Evolutionary conservation across 208 protist genomes (phyloP).

Genomic region (Trypanosoma vivax): DNA sequence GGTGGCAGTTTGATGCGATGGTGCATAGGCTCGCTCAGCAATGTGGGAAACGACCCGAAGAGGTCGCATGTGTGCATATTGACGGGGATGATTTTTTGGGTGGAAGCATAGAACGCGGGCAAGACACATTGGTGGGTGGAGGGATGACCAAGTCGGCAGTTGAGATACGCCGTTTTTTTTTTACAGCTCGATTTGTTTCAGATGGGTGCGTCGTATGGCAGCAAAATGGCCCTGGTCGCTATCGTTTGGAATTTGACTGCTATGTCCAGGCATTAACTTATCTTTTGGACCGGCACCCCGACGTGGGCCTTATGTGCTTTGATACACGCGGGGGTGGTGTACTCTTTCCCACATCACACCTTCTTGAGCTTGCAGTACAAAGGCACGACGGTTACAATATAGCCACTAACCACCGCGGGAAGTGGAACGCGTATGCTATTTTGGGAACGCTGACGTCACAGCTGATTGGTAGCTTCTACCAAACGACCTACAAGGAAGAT

Average conservation of each 20-base stretch:
- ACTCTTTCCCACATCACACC: slow-evolving; percentile 41
- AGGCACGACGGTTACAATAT: slow-evolving; percentile 68
- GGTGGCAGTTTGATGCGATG: slow-evolving; percentile 80
- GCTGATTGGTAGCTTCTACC: slow-evolving; percentile 68
- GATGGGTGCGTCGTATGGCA: slow-evolving; percentile 57
- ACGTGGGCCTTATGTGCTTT: slow-evolving; percentile 16
- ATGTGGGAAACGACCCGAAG: slow-evolving; percentile 6
- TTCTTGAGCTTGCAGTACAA: slow-evolving; percentile 52
- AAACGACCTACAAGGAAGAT: slow-evolving; percentile 53
- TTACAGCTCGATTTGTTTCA: slow-evolving; percentile 39
- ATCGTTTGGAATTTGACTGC: slow-evolving; percentile 77
- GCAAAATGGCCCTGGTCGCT: slow-evolving; percentile 46
- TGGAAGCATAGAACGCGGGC: not conserved
- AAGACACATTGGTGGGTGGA: not conserved
- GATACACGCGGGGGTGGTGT: slow-evolving; percentile 16
- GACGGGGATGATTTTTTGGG: slow-evolving; percentile 10
- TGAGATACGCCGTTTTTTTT: slow-evolving; percentile 22
- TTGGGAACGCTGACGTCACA: slow-evolving; percentile 74
- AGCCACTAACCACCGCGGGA: slow-evolving; percentile 62
- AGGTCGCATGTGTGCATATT: slow-evolving; percentile 16
- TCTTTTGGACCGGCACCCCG: slow-evolving; percentile 70
- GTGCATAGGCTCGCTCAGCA: slow-evolving; percentile 31
- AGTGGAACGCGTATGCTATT: slow-evolving; percentile 78
- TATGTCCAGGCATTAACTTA: slow-evolving; percentile 72
- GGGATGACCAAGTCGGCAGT: not conserved